phyloP scores from a whole-genome alignment of 768 basidiomycete species.

The Pleurotus salmoneostramineus region DNA sequence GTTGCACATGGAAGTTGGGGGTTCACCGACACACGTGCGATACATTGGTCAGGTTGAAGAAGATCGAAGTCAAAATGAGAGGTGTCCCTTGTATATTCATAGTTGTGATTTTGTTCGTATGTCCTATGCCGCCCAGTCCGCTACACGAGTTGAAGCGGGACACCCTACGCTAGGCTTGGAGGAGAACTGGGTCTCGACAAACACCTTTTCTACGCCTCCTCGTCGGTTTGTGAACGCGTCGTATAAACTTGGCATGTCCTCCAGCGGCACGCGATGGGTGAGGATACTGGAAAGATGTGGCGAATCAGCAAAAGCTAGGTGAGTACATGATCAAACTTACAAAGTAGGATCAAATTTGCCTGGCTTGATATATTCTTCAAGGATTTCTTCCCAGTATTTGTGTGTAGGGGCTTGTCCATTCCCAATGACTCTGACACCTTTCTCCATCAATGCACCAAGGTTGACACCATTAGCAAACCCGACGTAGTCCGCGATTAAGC shows the following conservation, averaged over 20 bases:
- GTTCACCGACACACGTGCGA: background rate
- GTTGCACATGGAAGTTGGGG: background rate
- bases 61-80: background rate
- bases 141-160: conserved; percentile 49
- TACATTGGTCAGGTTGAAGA: background rate
- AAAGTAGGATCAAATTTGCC: conserved; percentile 66
- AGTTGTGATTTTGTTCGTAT: background rate
- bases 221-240: conserved; percentile 54
- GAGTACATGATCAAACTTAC: conserved; percentile 26
- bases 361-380: conserved; percentile 58
- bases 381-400: conserved; percentile 68
- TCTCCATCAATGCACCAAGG: conserved; percentile 76
- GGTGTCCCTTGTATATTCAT: background rate
- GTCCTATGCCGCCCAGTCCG: conserved; percentile 33
- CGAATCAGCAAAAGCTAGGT: background rate
- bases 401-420: conserved; percentile 77
- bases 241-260: conserved; percentile 66
- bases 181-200: conserved; percentile 65
- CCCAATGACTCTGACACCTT: conserved; percentile 66
- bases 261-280: conserved; percentile 57
- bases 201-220: conserved; percentile 64
- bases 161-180: conserved; percentile 40
- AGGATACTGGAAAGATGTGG: conserved; percentile 35
- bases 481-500: conserved; percentile 66
- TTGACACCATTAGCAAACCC: conserved; percentile 67